Evolutionary conservation across 306 rosid species (phyloP).

Genomic region (Ceratonia siliqua): DNA sequence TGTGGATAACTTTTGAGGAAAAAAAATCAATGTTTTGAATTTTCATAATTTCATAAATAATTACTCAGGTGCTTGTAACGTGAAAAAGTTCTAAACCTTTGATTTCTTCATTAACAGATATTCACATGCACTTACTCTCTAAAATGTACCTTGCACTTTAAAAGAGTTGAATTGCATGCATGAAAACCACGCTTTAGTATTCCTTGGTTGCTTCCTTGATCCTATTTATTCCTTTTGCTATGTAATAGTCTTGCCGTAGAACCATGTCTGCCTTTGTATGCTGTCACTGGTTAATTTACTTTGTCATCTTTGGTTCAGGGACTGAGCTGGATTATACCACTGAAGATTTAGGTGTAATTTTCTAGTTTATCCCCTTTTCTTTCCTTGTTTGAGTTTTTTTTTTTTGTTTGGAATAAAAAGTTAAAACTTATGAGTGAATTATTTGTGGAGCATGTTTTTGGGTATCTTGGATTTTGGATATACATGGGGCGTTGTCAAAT

Average conservation of each 20-base stretch:
- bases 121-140: not conserved
- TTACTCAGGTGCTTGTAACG: not conserved
- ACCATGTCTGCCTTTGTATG: not conserved
- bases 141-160: not conserved
- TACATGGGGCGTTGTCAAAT: not conserved
- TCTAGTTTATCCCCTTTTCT: not conserved
- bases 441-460: not conserved
- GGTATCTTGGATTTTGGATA: not conserved
- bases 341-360: not conserved
- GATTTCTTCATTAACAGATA: constrained; percentile 1
- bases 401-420: not conserved
- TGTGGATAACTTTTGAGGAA: not conserved
- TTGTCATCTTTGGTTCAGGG: not conserved
- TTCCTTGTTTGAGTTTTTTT: not conserved
- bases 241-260: not conserved
- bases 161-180: not conserved
- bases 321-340: not conserved
- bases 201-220: not conserved
- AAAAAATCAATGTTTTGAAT: not conserved
- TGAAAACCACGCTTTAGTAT: not conserved
- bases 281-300: not conserved
- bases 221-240: not conserved
- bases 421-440: not conserved
- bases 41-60: not conserved
- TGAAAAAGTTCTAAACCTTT: not conserved